phyloP scores from a whole-genome alignment of 169 alveolate species.

The Eimeria tenella region DNA sequence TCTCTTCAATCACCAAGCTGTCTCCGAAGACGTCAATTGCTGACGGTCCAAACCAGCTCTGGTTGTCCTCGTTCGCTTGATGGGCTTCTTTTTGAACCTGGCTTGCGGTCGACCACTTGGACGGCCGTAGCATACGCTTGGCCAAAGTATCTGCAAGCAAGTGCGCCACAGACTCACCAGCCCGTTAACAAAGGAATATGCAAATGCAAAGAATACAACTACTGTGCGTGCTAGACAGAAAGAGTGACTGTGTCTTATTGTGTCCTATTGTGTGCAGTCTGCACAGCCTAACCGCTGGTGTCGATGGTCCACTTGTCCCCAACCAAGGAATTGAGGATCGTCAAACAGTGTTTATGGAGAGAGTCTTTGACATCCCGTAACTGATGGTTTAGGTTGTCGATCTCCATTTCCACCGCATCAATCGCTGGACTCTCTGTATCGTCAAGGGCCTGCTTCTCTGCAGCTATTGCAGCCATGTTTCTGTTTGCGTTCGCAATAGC shows the following conservation, averaged over 20 bases:
- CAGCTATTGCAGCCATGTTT: conserved; percentile 43
- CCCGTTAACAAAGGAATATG: not conserved
- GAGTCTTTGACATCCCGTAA: conserved; percentile 35
- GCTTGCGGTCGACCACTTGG: conserved; percentile 39
- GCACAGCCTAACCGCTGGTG: conserved; percentile 37
- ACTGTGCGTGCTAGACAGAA: not conserved
- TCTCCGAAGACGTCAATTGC: conserved; percentile 70
- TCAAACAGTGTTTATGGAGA: conserved; percentile 20
- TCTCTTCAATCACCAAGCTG: conserved; percentile 11
- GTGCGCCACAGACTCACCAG: not conserved
- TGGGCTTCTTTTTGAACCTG: conserved; percentile 32
- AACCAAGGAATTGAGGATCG: conserved; percentile 37
- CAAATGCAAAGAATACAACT: not conserved
- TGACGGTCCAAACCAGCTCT: conserved; percentile 60
- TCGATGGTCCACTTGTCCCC: conserved; percentile 53
- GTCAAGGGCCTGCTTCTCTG: conserved; percentile 28
- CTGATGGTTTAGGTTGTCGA: conserved; percentile 23
- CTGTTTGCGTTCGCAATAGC: conserved; percentile 41
- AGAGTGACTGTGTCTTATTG: not conserved
- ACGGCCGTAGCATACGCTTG: conserved; percentile 47
- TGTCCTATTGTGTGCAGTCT: not conserved
- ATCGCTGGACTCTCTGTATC: conserved; percentile 32
- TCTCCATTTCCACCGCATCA: conserved; percentile 39
- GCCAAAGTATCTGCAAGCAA: conserved; percentile 50
- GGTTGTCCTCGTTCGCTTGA: not conserved